Evolutionary conservation across 2,329 filamentous ascomycete species (phyloP).

Genomic region (Sporothrix mexicana): DNA sequence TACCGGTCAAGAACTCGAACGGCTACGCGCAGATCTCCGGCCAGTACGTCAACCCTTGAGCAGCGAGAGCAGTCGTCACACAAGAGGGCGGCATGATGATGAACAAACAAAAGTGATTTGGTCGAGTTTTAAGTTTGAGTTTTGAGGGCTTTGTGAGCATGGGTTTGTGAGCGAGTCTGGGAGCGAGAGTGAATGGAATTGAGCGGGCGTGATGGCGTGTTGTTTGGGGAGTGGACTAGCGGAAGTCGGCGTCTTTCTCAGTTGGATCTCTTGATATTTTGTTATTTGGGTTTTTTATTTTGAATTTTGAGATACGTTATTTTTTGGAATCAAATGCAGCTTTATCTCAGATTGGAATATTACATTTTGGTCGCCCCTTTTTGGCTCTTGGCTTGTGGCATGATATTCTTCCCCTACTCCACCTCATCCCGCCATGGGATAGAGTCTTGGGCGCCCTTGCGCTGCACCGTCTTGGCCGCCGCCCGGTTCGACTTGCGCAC

Average conservation of each 20-base stretch:
- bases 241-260: not conserved
- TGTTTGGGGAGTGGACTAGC: slow-evolving; percentile 11
- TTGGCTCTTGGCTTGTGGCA: too few species aligned
- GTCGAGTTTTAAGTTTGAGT: not conserved
- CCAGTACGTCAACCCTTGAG: slow-evolving; percentile 51
- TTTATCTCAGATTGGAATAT: not conserved
- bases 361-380: not conserved
- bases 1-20: slow-evolving; percentile 39
- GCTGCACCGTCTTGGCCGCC: slow-evolving; percentile 70
- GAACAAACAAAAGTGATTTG: slow-evolving; percentile 13
- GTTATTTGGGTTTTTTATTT: not conserved
- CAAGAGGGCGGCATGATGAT: not conserved
- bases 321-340: not conserved
- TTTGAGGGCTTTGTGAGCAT: not conserved
- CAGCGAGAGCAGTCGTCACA: too few species aligned
- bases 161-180: slow-evolving; percentile 16
- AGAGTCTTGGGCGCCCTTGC: slow-evolving; percentile 66
- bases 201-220: too few species aligned
- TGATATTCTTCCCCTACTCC: too few species aligned
- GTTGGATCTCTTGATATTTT: not conserved
- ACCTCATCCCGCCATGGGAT: slow-evolving; percentile 68
- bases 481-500: slow-evolving; percentile 66
- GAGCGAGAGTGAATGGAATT: not conserved
- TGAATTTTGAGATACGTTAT: not conserved
- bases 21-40: slow-evolving; percentile 43